Base-by-base conservation (phyloP, 345 rosid species). In the Jatropha curcas region DNA sequence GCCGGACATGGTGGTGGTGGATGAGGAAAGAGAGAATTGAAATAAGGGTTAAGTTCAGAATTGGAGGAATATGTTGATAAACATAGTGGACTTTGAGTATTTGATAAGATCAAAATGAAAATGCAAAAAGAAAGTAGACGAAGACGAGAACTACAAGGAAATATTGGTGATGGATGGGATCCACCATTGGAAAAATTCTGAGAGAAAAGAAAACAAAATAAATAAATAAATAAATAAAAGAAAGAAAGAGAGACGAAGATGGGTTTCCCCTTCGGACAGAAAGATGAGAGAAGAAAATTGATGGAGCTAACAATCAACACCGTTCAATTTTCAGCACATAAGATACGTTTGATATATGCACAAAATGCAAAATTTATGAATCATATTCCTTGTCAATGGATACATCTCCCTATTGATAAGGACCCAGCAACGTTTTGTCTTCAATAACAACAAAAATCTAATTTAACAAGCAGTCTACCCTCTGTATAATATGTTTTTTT, bases 111-210 rank as follows among this genome's bases (percentile, higher is more conserved):
- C 58, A 77, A 39, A 41, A 41, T 41, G 1, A 41, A 41, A 10
- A 41, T 41, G 27, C 52, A 43, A 27, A 48, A 27, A 41, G 45
- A 76, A 71, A 25, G 74, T 69, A 67, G 81, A 78, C 72, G 84
- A 81, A 70, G 81, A 78, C 72, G 84, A 81, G 70, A 78, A 71
- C 70, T 77, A 70, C 84, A 78, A 80, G 82, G 79, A 70, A 76
- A 75, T 13, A 45, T 46, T 70, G 74, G 70, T 53, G 64, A 30
- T 60, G 77, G 39, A 73, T 74, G 71, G 75, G 82, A 68, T 71
- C 63, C 84, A 81, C 80, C 87, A 71, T 81, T 83, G 77, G 79
- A 83, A 83, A 65, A 79, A 56, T 43, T 65, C 65, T 43, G 10
- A 20, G 14, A 13, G 31, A 22, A 33, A 14, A 72, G 77, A 60